Percentiles rank a stretch among this genome's conserved stretches.
Conservation (phyloP, 139 green algal genomes). For the Chlorella sp. region DNA sequence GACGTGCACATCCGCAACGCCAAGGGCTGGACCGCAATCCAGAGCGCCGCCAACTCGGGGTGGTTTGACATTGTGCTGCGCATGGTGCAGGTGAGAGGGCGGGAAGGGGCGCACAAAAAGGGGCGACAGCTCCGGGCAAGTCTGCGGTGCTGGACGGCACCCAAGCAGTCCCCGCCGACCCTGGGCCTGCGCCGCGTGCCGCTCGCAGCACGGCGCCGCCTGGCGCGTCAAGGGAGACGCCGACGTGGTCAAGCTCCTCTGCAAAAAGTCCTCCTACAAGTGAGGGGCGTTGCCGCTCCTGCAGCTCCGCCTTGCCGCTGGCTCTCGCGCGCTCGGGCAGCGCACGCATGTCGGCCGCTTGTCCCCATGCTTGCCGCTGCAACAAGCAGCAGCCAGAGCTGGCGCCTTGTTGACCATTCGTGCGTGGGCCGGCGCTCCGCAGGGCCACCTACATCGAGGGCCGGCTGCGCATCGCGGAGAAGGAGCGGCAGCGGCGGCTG, state of each 20-base stretch:
- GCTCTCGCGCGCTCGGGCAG: too few species aligned
- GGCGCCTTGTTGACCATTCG: too few species aligned
- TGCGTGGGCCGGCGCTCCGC: too few species aligned
- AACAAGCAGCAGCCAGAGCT: too few species aligned
- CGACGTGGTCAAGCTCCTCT: conserved; percentile 59
- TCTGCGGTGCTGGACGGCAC: too few species aligned
- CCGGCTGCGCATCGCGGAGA: conserved; percentile 48
- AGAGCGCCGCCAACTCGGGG: conserved; percentile 47
- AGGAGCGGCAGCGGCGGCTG: conserved; percentile 38
- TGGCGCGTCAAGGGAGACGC: conserved; percentile 47
- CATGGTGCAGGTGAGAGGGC: conserved; percentile 36
- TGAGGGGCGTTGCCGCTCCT: conserved; percentile 7
- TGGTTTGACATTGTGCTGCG: conserved; percentile 56
- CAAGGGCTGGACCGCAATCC: conserved; percentile 42
- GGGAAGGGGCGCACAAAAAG: too few species aligned
- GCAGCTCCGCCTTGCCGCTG: too few species aligned
- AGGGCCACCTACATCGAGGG: conserved; percentile 52
- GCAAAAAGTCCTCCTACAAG: conserved; percentile 54
- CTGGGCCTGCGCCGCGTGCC: too few species aligned
- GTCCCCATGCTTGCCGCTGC: too few species aligned
- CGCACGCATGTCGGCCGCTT: too few species aligned
- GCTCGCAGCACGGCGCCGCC: conserved; percentile 32
- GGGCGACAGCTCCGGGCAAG: too few species aligned
- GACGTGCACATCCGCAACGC: conserved; percentile 41
- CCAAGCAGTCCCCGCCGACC: too few species aligned